Evolutionary conservation across 2,329 filamentous ascomycete species (phyloP).

Genomic region (Aureobasidium uvarum): DNA sequence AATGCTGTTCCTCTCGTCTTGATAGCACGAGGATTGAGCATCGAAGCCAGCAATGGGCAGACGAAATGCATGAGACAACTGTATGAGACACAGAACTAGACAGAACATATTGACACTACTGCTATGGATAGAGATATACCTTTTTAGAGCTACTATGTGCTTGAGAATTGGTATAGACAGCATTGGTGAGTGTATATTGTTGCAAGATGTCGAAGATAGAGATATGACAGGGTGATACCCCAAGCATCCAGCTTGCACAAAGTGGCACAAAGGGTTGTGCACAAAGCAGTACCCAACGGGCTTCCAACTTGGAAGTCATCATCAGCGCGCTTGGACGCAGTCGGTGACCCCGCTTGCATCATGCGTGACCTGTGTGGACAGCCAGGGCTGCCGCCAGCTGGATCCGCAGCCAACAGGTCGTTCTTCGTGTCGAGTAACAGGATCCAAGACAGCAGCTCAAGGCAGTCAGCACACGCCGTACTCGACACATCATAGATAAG

Average conservation of each 20-base stretch:
- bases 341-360: conserved; percentile 2
- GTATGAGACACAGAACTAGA: background rate
- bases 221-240: background rate
- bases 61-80: too few species aligned
- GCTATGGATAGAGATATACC: background rate
- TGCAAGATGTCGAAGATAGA: background rate
- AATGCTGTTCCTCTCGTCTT: too few species aligned
- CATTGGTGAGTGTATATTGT: background rate
- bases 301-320: background rate
- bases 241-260: background rate
- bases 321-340: background rate
- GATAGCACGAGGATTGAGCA: too few species aligned
- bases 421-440: background rate
- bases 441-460: background rate
- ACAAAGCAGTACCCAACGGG: background rate
- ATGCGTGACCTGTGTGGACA: conserved; percentile 15
- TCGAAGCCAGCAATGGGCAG: too few species aligned
- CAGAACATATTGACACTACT: background rate
- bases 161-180: background rate
- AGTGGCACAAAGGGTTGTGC: background rate
- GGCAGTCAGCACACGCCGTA: background rate
- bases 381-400: background rate
- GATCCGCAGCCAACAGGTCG: background rate
- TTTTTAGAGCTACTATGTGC: rapidly evolving
- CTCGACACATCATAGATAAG: background rate